These are phyloP conservation scores for Ogataea parapolymorpha DNA, from an alignment of 805 yeast species.

Conservation along the genomic window DNA sequence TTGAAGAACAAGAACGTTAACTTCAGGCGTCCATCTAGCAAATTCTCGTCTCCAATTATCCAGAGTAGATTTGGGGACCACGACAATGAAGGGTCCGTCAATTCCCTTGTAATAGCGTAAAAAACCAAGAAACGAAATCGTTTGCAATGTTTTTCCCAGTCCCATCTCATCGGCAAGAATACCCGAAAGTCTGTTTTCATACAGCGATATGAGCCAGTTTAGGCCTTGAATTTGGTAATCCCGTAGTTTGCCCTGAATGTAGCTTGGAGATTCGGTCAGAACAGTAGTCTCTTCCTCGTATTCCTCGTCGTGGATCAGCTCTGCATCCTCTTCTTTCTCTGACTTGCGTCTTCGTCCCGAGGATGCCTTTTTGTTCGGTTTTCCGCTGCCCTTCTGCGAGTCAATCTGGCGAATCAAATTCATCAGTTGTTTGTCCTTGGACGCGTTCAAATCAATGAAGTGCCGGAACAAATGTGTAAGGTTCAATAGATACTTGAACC, in stretches of 20 bases:
- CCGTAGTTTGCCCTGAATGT: constrained; percentile 71
- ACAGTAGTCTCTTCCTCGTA: constrained; percentile 61
- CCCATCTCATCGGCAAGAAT: constrained; percentile 99
- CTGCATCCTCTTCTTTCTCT: constrained; percentile 95
- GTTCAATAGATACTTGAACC: constrained; percentile 78
- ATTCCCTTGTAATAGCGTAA: constrained; percentile 72
- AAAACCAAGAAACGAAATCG: constrained; percentile 88
- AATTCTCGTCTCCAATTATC: constrained; percentile 97
- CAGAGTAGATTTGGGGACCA: constrained; percentile 92
- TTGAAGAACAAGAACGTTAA: constrained; percentile 76
- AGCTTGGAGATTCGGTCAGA: constrained; percentile 84
- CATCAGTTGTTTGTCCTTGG: constrained; percentile 71
- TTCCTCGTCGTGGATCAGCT: constrained; percentile 78
- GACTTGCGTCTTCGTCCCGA: constrained; percentile 69
- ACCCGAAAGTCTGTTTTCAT: constrained; percentile 87
- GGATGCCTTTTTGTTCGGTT: constrained; percentile 20
- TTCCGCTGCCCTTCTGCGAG: constrained; percentile 40
- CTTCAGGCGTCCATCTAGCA: constrained; percentile 94
- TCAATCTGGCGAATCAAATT: constrained; percentile 58
- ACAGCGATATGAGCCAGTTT: constrained; percentile 88
- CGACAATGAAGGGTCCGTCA: constrained; percentile 86
- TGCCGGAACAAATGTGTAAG: constrained; percentile 85
- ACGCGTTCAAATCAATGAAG: constrained; percentile 77
- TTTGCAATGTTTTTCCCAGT: constrained; percentile 91
- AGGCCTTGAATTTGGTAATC: constrained; percentile 94